Conservation (phyloP, 106 monocot species). For the Dioscorea zingiberensis region DNA sequence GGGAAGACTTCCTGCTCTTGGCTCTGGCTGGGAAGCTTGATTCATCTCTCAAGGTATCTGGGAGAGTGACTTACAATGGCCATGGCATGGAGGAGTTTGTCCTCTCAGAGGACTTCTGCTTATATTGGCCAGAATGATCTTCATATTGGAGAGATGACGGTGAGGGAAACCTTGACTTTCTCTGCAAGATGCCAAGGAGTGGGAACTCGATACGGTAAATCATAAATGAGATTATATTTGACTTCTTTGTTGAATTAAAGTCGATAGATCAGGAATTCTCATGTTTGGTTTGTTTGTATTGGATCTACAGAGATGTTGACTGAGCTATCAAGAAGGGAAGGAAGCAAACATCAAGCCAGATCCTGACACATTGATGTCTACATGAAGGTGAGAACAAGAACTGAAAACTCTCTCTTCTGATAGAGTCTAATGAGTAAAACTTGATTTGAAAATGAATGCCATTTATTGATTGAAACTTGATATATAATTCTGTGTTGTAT, state of each 20-base stretch:
- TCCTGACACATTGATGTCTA: conserved; percentile 41
- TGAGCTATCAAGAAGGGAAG: conserved; percentile 40
- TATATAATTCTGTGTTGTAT: background rate
- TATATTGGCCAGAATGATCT: conserved; percentile 46
- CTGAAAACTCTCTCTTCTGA: background rate
- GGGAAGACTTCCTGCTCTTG: conserved; percentile 13
- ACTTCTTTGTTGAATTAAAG: too few species aligned
- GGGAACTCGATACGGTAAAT: conserved; percentile 29
- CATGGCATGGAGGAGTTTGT: conserved; percentile 48
- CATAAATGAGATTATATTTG: background rate
- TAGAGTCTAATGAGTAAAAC: too few species aligned
- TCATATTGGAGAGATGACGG: conserved; percentile 44
- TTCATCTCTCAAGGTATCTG: conserved; percentile 13
- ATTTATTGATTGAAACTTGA: too few species aligned
- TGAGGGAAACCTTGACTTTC: conserved; percentile 42
- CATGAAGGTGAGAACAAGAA: conserved; percentile 30
- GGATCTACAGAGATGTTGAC: conserved; percentile 29
- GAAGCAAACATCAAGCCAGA: conserved; percentile 43
- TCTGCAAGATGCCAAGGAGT: conserved; percentile 45
- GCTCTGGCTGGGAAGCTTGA: conserved; percentile 18
- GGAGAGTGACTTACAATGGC: conserved; percentile 50
- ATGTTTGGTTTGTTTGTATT: background rate
- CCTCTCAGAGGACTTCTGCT: conserved; percentile 37
- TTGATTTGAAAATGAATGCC: too few species aligned
- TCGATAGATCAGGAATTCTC: background rate